Conservation (phyloP, 305 asterid genomes). For the Plantago rigida region DNA sequence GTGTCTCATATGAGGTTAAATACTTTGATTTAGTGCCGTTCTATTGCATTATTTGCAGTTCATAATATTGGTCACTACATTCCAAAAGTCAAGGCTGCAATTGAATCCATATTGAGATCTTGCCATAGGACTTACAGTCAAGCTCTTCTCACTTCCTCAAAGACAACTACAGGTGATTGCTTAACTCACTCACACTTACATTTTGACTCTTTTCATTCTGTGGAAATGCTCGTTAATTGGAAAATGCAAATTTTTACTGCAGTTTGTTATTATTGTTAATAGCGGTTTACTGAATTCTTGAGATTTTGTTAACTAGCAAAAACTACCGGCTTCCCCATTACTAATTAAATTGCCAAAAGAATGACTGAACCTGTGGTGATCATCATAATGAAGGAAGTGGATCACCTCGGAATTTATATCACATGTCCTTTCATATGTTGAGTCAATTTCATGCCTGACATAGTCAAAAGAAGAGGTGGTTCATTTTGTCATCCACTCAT, state of each 20-base stretch:
- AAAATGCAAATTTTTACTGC: conserved; percentile 10
- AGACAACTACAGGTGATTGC: conserved; percentile 75
- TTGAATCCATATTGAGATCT: conserved; percentile 83
- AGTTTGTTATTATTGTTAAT: neutral
- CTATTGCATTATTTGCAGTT: conserved; percentile 43
- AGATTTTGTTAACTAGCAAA: neutral
- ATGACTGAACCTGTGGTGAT: too few relatives aligned
- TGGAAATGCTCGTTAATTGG: conserved; percentile 15
- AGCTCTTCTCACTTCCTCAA: conserved; percentile 96
- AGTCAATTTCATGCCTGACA: too few relatives aligned
- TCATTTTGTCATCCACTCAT: neutral
- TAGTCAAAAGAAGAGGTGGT: neutral
- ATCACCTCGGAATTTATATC: conserved; percentile 3
- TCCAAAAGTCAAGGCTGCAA: conserved; percentile 96
- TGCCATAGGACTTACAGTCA: conserved; percentile 78
- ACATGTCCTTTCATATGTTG: too few relatives aligned
- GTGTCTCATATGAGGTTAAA: conserved; percentile 17
- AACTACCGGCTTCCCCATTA: neutral
- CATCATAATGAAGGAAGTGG: conserved; percentile 6
- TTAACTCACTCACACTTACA: conserved; percentile 13
- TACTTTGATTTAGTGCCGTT: conserved; percentile 22
- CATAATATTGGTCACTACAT: conserved; percentile 93
- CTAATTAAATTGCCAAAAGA: too few relatives aligned
- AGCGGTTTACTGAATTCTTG: neutral
- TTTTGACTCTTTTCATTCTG: conserved; percentile 14